Conservation (phyloP, 345 rosid species). For the Stellera chamaejasme region DNA sequence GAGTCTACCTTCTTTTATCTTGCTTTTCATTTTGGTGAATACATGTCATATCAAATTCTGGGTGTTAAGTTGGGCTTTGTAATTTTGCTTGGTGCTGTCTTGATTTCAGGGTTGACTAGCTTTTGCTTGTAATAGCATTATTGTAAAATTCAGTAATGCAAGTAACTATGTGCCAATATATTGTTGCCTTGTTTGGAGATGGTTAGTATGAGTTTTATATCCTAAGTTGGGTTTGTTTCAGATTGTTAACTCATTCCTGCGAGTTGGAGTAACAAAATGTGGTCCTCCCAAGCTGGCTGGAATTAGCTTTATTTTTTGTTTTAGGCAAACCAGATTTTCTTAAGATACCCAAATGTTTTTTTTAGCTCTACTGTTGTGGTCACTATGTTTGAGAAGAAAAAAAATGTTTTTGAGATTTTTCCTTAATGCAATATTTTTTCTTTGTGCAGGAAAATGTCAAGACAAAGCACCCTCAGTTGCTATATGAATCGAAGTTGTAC, state of each 20-base stretch:
- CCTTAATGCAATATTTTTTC: not conserved
- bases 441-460: constrained; percentile 74
- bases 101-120: not conserved
- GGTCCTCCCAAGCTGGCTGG: too few relatives aligned
- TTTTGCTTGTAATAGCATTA: not conserved
- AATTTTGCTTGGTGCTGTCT: not conserved
- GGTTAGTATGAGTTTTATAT: too few relatives aligned
- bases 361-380: too few relatives aligned
- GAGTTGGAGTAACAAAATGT: too few relatives aligned
- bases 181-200: not conserved
- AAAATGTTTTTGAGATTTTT: too few relatives aligned
- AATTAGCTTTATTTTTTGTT: too few relatives aligned
- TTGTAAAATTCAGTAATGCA: not conserved
- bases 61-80: not conserved
- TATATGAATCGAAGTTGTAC: constrained; percentile 84
- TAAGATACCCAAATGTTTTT: too few relatives aligned
- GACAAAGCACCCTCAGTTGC: constrained; percentile 93
- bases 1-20: constrained; percentile 24
- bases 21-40: not conserved
- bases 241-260: too few relatives aligned
- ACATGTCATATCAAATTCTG: not conserved
- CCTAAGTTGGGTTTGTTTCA: too few relatives aligned
- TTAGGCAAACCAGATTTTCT: too few relatives aligned
- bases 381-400: too few relatives aligned
- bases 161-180: not conserved